Evolutionary conservation across 2,329 filamentous ascomycete species (phyloP), one percentile per base, ranked within the genome.

Genomic region (Cercospora sesami): DNA sequence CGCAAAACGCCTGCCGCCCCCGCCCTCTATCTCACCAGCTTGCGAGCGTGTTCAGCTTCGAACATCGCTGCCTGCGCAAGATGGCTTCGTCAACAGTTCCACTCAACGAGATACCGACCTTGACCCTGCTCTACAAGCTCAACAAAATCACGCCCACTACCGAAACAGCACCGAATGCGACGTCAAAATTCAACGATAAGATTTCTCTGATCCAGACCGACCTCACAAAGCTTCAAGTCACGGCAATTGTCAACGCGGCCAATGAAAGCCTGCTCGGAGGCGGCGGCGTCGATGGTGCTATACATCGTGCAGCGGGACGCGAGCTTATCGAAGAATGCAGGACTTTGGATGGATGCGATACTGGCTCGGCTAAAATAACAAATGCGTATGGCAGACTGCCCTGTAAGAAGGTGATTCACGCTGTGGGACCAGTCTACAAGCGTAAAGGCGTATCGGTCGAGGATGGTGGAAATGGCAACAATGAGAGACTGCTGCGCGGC

Each of bases 221-320:
- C 79, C 96, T 98, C 79, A 97, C 94, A 14, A 88, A 84, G 14
- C 86, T 98, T 4, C 78, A 85, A 33, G 85, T 93, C 57, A 92
- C 93, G 76, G 90, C 91, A 71, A 95, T 97, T 73, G 94, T 98
- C 78, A 98, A 98, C 78, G 94, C 95, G 0, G 94, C 95, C 55
- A 98, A 98, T 79, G 81, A 80, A 9, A 86, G 85, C 1, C 87
- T 98, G 0, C 84, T 91, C 0, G 93, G 94, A 64, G 95, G 95
- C 63, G 93, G 93, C n/a, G 95, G 95, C 39, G 93, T 98, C 16
- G 83, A 85, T 66, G 83, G 83, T 45, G 82, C 93, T 30, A 97
- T 98, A 74, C 95, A 98, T 78, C 80, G 85, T 31, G 93, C 90
- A 48, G 94, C 95, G 0, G 95, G 95, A 0, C 86, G 81, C 0